Evolutionary conservation across 768 basidiomycete genomes (phyloP).

Genomic region (Boletus eberwhitei): DNA sequence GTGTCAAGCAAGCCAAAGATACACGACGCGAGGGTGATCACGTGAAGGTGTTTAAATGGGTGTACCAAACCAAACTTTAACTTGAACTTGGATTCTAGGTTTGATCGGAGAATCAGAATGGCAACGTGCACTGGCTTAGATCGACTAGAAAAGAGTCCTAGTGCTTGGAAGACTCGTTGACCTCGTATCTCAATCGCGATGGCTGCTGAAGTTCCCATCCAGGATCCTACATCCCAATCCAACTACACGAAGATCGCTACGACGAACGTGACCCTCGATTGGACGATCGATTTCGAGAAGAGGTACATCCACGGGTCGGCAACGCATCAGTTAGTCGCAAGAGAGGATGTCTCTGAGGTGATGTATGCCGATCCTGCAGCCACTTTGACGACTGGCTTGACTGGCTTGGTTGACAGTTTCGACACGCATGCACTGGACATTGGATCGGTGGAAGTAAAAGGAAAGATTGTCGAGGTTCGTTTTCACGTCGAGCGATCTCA

Average conservation of each 20-base stretch:
- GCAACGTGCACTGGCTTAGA: too few relatives aligned
- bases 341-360: conserved; percentile 38
- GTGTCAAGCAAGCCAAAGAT: neutral
- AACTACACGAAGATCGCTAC: conserved; percentile 53
- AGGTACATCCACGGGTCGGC: conserved; percentile 47
- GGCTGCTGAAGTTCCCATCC: conserved; percentile 10
- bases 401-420: conserved; percentile 32
- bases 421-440: conserved; percentile 58
- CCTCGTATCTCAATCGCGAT: neutral
- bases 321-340: conserved; percentile 41
- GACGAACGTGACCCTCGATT: conserved; percentile 49
- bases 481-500: neutral
- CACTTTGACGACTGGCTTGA: neutral
- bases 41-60: neutral
- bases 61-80: too few relatives aligned
- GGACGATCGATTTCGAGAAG: conserved; percentile 53
- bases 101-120: too few relatives aligned
- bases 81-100: too few relatives aligned
- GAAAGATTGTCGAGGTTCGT: conserved; percentile 45
- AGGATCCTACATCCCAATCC: conserved; percentile 52
- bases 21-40: neutral
- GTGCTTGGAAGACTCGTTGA: neutral
- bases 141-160: too few relatives aligned
- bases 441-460: conserved; percentile 46
- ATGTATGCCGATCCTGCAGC: conserved; percentile 32